Percentiles rank a stretch among this genome's conserved stretches.
phyloP scores from a whole-genome alignment of 768 basidiomycete species.

The Hericium rajendrae region DNA sequence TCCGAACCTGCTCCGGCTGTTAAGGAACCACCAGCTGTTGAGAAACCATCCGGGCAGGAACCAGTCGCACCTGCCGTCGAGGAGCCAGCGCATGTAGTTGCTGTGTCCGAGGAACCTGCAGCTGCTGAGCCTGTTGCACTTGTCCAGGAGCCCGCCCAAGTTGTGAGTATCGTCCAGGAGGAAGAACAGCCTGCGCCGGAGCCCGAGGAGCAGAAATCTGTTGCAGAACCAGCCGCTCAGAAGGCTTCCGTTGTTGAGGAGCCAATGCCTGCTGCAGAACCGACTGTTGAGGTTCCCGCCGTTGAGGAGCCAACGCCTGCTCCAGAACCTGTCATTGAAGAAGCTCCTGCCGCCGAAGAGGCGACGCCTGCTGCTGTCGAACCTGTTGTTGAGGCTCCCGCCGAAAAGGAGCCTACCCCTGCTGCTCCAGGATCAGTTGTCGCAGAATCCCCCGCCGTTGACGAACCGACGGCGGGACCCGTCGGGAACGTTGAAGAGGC shows the following conservation, averaged over 20 bases:
- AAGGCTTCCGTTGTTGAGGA: neutral
- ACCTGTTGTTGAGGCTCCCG: neutral
- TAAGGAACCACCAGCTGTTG: too few relatives aligned
- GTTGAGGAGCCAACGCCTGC: constrained; percentile 4
- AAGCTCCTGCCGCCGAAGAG: neutral
- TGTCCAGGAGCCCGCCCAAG: neutral
- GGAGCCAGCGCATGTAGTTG: neutral
- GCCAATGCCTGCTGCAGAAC: neutral
- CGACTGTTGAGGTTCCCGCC: neutral
- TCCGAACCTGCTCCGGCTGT: too few relatives aligned
- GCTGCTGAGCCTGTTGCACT: neutral
- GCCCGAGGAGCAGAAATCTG: too few relatives aligned
- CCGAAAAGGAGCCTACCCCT: neutral
- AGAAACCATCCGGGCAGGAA: constrained; percentile 2
- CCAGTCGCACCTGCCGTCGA: neutral
- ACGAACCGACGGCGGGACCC: neutral
- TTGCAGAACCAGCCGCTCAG: too few relatives aligned
- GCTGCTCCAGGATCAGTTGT: neutral
- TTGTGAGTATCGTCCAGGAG: too few relatives aligned
- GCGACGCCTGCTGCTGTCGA: neutral
- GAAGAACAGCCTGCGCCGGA: too few relatives aligned
- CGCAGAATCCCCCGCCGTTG: neutral
- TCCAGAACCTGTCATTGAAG: constrained; percentile 1
- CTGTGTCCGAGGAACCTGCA: neutral
- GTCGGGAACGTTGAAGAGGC: neutral